Evolutionary conservation across 83 land plant genomes (phyloP).

Genomic region (Picea abies): DNA sequence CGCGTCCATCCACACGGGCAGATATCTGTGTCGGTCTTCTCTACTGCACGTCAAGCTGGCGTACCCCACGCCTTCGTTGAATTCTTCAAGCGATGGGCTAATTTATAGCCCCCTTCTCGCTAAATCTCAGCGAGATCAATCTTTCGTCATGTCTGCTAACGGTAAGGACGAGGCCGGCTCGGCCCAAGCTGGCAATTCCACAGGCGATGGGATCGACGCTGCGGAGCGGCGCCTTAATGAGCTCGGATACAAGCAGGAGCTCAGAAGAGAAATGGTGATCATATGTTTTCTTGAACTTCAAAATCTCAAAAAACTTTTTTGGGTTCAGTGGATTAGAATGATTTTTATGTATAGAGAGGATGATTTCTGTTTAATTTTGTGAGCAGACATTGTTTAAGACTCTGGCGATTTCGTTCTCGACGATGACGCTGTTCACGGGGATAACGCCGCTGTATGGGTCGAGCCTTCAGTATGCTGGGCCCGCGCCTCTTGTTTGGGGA

Average conservation of each 20-base stretch:
- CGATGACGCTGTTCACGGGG: constrained; percentile 88
- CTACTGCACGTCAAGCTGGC: too few species aligned
- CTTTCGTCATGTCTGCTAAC: too few species aligned
- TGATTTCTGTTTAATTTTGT: constrained; percentile 2
- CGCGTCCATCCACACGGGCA: too few species aligned
- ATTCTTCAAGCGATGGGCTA: too few species aligned
- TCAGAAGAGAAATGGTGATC: constrained; percentile 60
- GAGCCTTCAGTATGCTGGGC: constrained; percentile 74
- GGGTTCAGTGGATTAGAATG: background rate
- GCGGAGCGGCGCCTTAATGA: constrained; percentile 65
- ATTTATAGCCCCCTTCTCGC: too few species aligned
- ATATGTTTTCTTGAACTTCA: background rate
- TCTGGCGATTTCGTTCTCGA: constrained; percentile 84
- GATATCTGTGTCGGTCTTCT: too few species aligned
- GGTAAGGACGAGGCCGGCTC: too few species aligned
- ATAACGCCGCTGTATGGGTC: constrained; percentile 83
- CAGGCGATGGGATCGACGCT: constrained; percentile 40
- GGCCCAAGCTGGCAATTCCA: too few species aligned
- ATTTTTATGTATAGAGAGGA: background rate
- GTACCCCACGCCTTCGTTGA: too few species aligned
- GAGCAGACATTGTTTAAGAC: constrained; percentile 85
- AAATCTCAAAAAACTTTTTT: background rate
- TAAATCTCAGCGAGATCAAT: too few species aligned
- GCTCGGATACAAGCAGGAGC: constrained; percentile 75
- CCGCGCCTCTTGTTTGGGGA: constrained; percentile 85